Evolutionary conservation across 2,329 filamentous ascomycete genomes (phyloP), one percentile per base, ranked within the genome.

Genomic region (Knufia petricola): DNA sequence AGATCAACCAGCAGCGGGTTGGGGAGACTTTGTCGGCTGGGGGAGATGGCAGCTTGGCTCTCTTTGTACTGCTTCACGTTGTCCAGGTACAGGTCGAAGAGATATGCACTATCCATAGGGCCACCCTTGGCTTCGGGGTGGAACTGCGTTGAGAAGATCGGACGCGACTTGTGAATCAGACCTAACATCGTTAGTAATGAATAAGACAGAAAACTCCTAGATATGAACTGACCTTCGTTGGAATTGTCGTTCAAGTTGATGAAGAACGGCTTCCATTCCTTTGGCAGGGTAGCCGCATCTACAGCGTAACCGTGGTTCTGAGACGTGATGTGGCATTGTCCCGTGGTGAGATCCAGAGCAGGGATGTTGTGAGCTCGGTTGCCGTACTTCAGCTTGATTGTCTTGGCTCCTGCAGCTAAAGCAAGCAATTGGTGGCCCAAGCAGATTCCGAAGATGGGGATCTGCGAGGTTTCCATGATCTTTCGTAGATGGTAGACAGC

Each of bases 281-380:
- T 74, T 48, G 86, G 80, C 34, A 98, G 75, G 9, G 87, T 95
- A 51, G 77, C 76, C 4, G 85, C 79, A 63, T 96, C 90, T 51
- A 98, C 86, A 37, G 90, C 92, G 63, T 96, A 98, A 54, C 92
- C 92, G 71, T 96, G 92, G 74, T 96, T 96, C 76, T 98, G 92
- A 67, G 84, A 89, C 51, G 90, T 96, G 68, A 96, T 96, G 75
- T 96, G 90, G 80, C 92, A 96, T 68, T 90, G 87, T 50, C 92
- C 90, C 31, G 90, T 96, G 52, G 86, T 95, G 66, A 95, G 75
- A 66, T 96, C 90, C 50, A 96, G 75, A 52, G 89, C 88, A 7
- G 92, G 92, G 61, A 96, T 96, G 76, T 98, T 98, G 77, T 96
- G 92, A 15, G 89, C 92, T 59, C 92, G 85, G 78, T 98, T 98